A percentile compares a stretch with the other conserved stretches of the same genome.
Evolutionary conservation across 768 basidiomycete species (phyloP).

Genomic region (Podaxis sp.): DNA sequence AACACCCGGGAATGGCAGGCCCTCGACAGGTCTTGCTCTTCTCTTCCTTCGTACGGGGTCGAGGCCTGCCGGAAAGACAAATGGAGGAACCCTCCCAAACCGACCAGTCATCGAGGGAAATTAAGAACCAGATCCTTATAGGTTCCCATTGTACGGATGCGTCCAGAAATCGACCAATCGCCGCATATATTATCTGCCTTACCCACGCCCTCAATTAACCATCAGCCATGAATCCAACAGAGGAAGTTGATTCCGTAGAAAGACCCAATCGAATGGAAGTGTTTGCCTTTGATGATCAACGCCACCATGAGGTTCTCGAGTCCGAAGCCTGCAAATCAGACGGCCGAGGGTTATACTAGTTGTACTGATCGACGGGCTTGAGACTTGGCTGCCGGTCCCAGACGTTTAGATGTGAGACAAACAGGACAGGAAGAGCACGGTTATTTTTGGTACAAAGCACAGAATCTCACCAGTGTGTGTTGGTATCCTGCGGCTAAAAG

Average conservation of each 20-base stretch:
- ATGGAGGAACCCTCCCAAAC: background rate
- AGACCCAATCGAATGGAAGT: background rate
- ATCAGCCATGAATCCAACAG: background rate
- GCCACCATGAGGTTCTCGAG: slow-evolving; percentile 6
- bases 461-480: no score
- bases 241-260: background rate
- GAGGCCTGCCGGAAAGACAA: slow-evolving; percentile 7
- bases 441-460: background rate
- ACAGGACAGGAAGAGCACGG: background rate
- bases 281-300: background rate
- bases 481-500: background rate
- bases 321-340: background rate
- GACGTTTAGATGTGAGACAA: background rate
- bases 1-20: background rate
- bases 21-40: background rate
- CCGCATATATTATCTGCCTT: background rate
- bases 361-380: background rate
- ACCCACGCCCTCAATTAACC: background rate
- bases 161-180: slow-evolving; percentile 5
- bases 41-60: background rate
- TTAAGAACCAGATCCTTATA: background rate
- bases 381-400: background rate
- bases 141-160: background rate
- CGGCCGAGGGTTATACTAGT: background rate
- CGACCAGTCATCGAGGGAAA: background rate